These are phyloP conservation scores for Microdochium paspali DNA, from an alignment of 2,329 filamentous ascomycete species.

Conservation along the genomic window DNA sequence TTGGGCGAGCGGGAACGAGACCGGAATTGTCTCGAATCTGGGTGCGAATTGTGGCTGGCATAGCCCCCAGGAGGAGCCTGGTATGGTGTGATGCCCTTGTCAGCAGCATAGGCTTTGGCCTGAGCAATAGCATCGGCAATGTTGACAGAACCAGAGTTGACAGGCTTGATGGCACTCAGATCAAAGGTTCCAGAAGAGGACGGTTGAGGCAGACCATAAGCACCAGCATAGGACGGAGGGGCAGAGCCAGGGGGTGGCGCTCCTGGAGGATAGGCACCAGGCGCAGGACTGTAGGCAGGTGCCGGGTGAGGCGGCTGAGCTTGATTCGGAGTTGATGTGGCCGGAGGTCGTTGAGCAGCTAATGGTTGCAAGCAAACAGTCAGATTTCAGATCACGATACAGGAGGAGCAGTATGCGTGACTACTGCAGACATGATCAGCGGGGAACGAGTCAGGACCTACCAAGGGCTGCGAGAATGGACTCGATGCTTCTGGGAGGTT, in stretches of 20 bases:
- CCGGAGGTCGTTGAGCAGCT: constrained; percentile 35
- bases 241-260: constrained; percentile 29
- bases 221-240: constrained; percentile 23
- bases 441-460: neutral
- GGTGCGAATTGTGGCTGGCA: constrained; percentile 29
- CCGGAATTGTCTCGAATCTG: constrained; percentile 47
- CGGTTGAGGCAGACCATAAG: constrained; percentile 53
- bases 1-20: constrained; percentile 68
- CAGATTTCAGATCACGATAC: constrained; percentile 9
- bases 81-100: constrained; percentile 62
- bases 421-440: constrained; percentile 7
- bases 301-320: constrained; percentile 26
- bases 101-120: constrained; percentile 71
- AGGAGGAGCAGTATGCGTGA: constrained; percentile 4
- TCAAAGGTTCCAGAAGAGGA: constrained; percentile 69
- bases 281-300: constrained; percentile 25
- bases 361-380: constrained; percentile 2
- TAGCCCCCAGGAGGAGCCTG: constrained; percentile 43
- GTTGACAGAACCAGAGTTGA: constrained; percentile 72
- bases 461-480: constrained; percentile 36
- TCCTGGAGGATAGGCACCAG: constrained; percentile 23
- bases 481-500: constrained; percentile 30
- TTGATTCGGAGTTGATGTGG: constrained; percentile 31
- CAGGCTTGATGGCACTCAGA: constrained; percentile 68
- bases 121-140: constrained; percentile 79